phyloP scores from a whole-genome alignment of 306 rosid genomes.

The Alnus glutinosa region DNA sequence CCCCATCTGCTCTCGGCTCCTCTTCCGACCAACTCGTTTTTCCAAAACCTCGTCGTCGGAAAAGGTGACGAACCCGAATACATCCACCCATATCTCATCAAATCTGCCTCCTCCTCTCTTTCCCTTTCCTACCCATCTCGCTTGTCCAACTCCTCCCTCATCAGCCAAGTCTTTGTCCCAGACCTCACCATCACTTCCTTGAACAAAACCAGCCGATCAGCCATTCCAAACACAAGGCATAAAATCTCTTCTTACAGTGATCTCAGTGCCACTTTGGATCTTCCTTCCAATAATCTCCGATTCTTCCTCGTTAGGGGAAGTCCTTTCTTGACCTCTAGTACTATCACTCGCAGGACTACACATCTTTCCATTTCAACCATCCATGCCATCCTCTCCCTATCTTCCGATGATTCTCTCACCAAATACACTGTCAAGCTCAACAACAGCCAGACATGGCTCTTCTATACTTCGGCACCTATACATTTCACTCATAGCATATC shows the following conservation, averaged over 20 bases:
- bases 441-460: constrained; percentile 79
- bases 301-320: constrained; percentile 84
- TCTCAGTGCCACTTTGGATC: constrained; percentile 72
- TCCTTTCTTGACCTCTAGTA: constrained; percentile 60
- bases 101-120: constrained; percentile 56
- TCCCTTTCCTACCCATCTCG: constrained; percentile 70
- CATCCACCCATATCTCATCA: constrained; percentile 79
- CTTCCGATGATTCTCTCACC: constrained; percentile 44
- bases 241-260: constrained; percentile 60
- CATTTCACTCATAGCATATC: constrained; percentile 38
- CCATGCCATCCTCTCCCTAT: constrained; percentile 58
- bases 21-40: constrained; percentile 84
- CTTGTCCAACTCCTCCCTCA: constrained; percentile 45
- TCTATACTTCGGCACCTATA: constrained; percentile 63
- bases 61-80: constrained; percentile 77
- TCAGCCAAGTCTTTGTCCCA: constrained; percentile 57
- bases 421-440: constrained; percentile 62
- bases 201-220: constrained; percentile 9
- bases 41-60: constrained; percentile 71
- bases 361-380: constrained; percentile 60
- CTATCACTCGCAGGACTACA: constrained; percentile 46
- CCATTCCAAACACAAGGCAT: constrained; percentile 38
- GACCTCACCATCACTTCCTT: constrained; percentile 66
- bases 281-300: constrained; percentile 67
- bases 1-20: constrained; percentile 57